These are phyloP conservation scores for Onygenales sp. DNA, from an alignment of 2,329 filamentous ascomycete genomes.

Conservation along the genomic window DNA sequence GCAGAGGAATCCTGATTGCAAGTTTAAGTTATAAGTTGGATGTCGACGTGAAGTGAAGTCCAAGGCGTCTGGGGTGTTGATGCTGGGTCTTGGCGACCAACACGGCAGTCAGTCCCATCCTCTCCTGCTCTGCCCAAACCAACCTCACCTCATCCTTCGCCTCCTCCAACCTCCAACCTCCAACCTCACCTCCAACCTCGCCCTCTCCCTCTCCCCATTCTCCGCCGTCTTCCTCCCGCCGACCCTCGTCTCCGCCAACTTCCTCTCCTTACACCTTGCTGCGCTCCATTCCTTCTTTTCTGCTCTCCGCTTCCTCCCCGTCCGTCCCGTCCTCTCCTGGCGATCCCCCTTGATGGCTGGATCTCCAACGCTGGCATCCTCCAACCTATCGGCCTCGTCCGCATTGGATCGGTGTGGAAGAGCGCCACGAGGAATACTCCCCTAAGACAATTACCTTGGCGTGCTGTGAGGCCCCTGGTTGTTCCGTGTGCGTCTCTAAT, in stretches of 20 bases:
- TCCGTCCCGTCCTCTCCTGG: neutral
- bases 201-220: neutral
- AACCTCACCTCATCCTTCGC: neutral
- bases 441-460: neutral
- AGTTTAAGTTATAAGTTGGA: no score
- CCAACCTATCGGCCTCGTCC: slow-evolving; percentile 1
- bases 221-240: neutral
- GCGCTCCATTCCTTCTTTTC: neutral
- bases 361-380: neutral
- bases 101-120: no score
- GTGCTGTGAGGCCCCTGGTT: neutral
- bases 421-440: neutral
- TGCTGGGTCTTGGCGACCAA: no score
- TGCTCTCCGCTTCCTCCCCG: neutral
- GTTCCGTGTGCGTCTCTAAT: neutral
- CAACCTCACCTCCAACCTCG: neutral
- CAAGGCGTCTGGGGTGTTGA: no score
- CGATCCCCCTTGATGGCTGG: slow-evolving; percentile 2
- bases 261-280: neutral
- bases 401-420: neutral
- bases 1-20: no score
- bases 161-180: neutral
- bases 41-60: no score
- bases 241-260: neutral
- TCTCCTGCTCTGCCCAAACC: no score